Evolutionary conservation across 495 filamentous ascomycete genomes (phyloP).

Genomic region (Hypoxylon intermedium): DNA sequence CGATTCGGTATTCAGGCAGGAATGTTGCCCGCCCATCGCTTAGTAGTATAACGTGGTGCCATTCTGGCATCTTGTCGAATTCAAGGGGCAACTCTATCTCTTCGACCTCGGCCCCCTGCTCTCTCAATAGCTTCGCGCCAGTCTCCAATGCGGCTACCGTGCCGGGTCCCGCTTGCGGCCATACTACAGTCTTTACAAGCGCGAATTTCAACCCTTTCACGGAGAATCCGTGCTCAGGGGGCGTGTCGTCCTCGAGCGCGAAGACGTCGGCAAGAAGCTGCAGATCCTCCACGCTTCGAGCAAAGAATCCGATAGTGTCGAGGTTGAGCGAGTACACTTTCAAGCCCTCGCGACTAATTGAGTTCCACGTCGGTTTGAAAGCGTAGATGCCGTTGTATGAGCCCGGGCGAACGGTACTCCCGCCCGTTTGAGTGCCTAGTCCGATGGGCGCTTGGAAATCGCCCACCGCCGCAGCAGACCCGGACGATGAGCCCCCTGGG

Average conservation of each 20-base stretch:
- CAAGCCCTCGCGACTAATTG: constrained; percentile 61
- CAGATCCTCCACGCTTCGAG: constrained; percentile 58
- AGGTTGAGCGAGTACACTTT: constrained; percentile 56
- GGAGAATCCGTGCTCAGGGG: constrained; percentile 35
- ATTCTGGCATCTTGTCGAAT: constrained; percentile 51
- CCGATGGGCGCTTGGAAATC: constrained; percentile 58
- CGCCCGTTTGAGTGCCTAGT: constrained; percentile 61
- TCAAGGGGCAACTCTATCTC: constrained; percentile 55
- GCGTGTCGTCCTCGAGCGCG: constrained; percentile 54
- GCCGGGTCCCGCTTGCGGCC: constrained; percentile 57
- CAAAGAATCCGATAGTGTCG: constrained; percentile 63
- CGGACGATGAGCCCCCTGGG: constrained; percentile 61
- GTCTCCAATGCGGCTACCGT: constrained; percentile 52
- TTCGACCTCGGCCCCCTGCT: constrained; percentile 53
- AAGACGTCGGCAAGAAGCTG: constrained; percentile 57
- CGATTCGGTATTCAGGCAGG: constrained; percentile 52
- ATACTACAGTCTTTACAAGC: constrained; percentile 55
- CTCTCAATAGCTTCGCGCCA: constrained; percentile 47
- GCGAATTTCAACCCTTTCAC: constrained; percentile 56
- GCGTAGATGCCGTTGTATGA: constrained; percentile 63
- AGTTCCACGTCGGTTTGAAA: constrained; percentile 64
- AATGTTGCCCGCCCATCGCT: constrained; percentile 55
- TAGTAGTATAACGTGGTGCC: constrained; percentile 50
- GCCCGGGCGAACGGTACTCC: constrained; percentile 58
- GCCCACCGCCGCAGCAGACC: constrained; percentile 60